Evolutionary conservation across 805 yeast genomes (phyloP), one percentile per base, ranked within the genome.

Genomic region (Candida coquimbonensis): DNA sequence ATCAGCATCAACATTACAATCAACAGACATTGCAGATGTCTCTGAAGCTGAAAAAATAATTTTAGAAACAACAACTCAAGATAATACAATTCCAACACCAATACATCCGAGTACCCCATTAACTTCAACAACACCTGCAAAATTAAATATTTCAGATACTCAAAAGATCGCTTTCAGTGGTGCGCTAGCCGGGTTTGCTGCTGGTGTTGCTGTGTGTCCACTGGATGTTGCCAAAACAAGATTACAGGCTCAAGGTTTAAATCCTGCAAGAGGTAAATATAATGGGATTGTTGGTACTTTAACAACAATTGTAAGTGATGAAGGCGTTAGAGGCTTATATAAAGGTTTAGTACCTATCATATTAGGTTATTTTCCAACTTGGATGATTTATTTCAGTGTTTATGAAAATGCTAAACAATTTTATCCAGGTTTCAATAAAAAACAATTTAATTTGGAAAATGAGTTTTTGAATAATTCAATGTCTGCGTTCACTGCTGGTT

Each of bases 211-310:
- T 2, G 99, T 93, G 7, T 93, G 98, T 64, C 99, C 99, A 0
- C 67, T 93, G 32, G 99, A 93, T 61, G 99, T 93, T 40, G 91
- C 93, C 13, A 93, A 93, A 64, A 93, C 99, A 6, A 69, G 96
- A 55, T 72, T 90, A 39, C 99, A 91, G 66, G 97, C 97, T 1
- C 96, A 87, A 61, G 96, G 96, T 8, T 53, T 26, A 36, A 45
- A 24, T 37, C 48, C 41, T 37, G 24, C 26, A 29, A 44, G 29
- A 47, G 46, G 14, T 35, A 38, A 43, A 38, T 81, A 83, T 59
- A 67, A 67, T 39, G 90, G 90, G 1, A 71, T 83, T 7, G 16
- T 73, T 0, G 80, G 81, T 7, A 86, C 95, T 0, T 66, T 89
- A 60, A 59, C 68, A 24, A 73, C 82, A 2, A 90, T 91, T 17